Conservation (phyloP, 352 stramenopile species). For the Hyaloperonospora brassicae region DNA sequence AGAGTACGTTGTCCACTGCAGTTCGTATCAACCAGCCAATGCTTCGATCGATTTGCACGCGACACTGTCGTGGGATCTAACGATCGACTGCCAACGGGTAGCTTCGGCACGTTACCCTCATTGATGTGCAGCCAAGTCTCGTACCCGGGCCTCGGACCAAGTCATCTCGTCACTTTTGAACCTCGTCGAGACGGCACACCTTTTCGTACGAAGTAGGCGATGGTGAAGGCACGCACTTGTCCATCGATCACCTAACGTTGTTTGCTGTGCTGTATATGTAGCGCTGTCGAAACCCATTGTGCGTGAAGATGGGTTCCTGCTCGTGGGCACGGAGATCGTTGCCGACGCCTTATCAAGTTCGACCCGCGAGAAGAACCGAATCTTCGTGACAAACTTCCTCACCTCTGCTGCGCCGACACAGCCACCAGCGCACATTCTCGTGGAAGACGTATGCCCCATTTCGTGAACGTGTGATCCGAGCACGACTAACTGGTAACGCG, state of each 20-base stretch:
- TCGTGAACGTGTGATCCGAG: background rate
- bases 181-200: constrained; percentile 24
- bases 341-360: constrained; percentile 1
- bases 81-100: constrained; percentile 3
- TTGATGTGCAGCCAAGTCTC: constrained; percentile 13
- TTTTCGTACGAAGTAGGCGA: constrained; percentile 28
- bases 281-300: constrained; percentile 69
- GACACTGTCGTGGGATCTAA: constrained; percentile 1
- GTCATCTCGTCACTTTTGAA: constrained; percentile 27
- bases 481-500: no score
- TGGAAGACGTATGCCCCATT: constrained; percentile 31
- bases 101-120: constrained; percentile 6
- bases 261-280: constrained; percentile 16
- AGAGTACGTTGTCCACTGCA: constrained; percentile 15
- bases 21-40: background rate
- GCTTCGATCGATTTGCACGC: background rate
- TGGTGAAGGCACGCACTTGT: background rate
- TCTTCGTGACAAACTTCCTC: constrained; percentile 57
- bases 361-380: constrained; percentile 32
- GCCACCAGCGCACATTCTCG: constrained; percentile 25
- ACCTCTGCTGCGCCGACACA: constrained; percentile 12
- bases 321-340: constrained; percentile 57
- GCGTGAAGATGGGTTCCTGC: constrained; percentile 58
- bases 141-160: constrained; percentile 9
- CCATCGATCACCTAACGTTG: constrained; percentile 2